A percentile compares a stretch with the other conserved stretches of the same genome.
These are phyloP conservation scores for Boletales sp. DNA, from an alignment of 768 basidiomycete species.

Conservation along the genomic window DNA sequence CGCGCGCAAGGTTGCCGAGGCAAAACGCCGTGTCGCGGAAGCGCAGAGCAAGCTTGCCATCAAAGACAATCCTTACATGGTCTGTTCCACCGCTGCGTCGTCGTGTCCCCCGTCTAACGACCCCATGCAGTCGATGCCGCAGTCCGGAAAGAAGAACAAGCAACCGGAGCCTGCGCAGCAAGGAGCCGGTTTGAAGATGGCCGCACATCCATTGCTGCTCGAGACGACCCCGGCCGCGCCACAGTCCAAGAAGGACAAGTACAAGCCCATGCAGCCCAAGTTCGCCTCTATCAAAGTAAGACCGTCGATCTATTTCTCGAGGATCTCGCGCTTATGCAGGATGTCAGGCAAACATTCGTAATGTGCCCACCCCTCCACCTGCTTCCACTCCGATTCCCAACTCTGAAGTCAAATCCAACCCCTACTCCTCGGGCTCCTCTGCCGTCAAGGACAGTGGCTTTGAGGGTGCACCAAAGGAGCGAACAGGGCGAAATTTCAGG, in stretches of 20 bases:
- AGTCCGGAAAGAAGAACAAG: constrained; percentile 51
- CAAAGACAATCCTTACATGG: constrained; percentile 89
- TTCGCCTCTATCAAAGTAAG: constrained; percentile 90
- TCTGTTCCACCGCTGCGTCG: constrained; percentile 29
- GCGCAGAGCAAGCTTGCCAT: constrained; percentile 72
- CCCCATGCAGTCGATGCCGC: constrained; percentile 46
- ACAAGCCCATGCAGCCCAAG: constrained; percentile 99
- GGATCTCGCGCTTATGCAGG: not conserved
- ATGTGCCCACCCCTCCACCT: constrained; percentile 58
- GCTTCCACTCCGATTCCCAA: constrained; percentile 35
- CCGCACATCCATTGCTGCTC: constrained; percentile 81
- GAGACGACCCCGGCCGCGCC: constrained; percentile 53
- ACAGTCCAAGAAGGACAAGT: constrained; percentile 84
- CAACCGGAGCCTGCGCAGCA: constrained; percentile 65
- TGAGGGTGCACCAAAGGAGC: constrained; percentile 72
- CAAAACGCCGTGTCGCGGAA: constrained; percentile 79
- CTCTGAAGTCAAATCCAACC: constrained; percentile 57
- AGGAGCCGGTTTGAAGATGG: constrained; percentile 85
- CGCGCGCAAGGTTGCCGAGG: constrained; percentile 73
- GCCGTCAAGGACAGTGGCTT: constrained; percentile 58
- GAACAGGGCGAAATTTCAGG: constrained; percentile 64
- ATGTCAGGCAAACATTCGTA: constrained; percentile 73
- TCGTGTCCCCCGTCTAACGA: not conserved
- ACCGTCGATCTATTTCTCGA: not conserved
- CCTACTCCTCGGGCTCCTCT: constrained; percentile 60